Base-by-base conservation (phyloP, 176 grass and related monocot species). In the barley (Hordeum vulgare) region DNA sequence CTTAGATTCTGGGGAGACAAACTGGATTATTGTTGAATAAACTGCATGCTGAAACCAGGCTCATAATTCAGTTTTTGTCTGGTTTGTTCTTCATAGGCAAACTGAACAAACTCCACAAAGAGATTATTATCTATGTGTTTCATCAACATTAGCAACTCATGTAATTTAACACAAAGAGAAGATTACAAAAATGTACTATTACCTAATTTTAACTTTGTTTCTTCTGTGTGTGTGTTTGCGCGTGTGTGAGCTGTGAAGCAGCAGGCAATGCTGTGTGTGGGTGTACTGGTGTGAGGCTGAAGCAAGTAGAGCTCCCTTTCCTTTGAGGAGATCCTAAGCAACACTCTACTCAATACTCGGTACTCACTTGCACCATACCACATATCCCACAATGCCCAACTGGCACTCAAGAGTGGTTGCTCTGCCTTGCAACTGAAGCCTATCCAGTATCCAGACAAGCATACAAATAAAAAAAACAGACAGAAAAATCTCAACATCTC, bases 361-460 rank as follows among this genome's bases (percentile, higher is more conserved):
- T 66, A 34, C 34, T 41, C 51, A n/a, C 74, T 40, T 40, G 35
- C 85, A 82, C 57, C 34, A 77, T 26, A 76, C 29, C 80, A 61
- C 74, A 71, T 20, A 13, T 28, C 86, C 69, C 58, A 86, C 69
- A 67, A 14, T 26, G 60, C 18, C n/a, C 72, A 62, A 62, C 39
- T 71, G 18, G 37, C 51, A 60, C 75, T n/a, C 0, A 11, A 2
- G 31, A 41, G 9, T 6, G 47, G 61, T 47, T 83, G 40, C 54
- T 56, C 83, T 83, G 53, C 31, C 80, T 71, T 83, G 61, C 57
- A 88, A 83, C 57, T 39, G 41, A 88, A 78, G 86, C 33, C 15
- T 64, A 42, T 42, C 37, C 37, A 39, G 7, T 39, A 39, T 63
- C 37, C 18, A 49, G 44, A 12, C 65, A 77, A 84, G 36, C 17